Conservation (phyloP, 768 basidiomycete species). For the Hygrocybe punicea region DNA sequence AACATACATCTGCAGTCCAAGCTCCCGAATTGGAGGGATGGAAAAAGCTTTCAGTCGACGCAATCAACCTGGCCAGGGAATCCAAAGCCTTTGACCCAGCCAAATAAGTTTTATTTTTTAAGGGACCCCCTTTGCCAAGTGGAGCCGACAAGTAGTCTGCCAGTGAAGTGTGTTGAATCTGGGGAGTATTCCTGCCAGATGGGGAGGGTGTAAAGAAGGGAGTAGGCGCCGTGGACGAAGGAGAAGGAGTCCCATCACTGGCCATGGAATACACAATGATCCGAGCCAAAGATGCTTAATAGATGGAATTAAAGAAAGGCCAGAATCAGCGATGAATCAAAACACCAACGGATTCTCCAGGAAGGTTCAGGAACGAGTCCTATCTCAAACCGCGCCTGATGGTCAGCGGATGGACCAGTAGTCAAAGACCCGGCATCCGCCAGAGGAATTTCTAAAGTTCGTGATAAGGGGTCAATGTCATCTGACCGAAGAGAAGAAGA, state of each 20-base stretch:
- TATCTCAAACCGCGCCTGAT: slow-evolving; percentile 69
- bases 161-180: slow-evolving; percentile 42
- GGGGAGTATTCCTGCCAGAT: slow-evolving; percentile 60
- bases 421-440: slow-evolving; percentile 72
- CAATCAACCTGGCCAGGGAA: slow-evolving; percentile 78
- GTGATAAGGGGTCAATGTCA: slow-evolving; percentile 3
- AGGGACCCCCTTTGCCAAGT: slow-evolving; percentile 44
- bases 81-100: slow-evolving; percentile 84
- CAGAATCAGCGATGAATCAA: slow-evolving; percentile 2
- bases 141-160: slow-evolving; percentile 61
- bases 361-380: slow-evolving; percentile 64
- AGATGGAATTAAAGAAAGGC: slow-evolving; percentile 10
- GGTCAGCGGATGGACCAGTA: slow-evolving; percentile 74
- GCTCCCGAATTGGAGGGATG: slow-evolving; percentile 84
- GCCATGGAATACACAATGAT: slow-evolving; percentile 90
- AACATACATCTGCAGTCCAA: slow-evolving; percentile 68
- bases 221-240: slow-evolving; percentile 62
- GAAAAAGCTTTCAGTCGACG: slow-evolving; percentile 86
- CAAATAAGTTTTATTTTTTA: slow-evolving; percentile 56
- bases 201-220: slow-evolving; percentile 70
- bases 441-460: slow-evolving; percentile 59
- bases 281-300: slow-evolving; percentile 69
- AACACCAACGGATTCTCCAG: slow-evolving; percentile 66
- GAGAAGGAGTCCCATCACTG: slow-evolving; percentile 53
- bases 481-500: slow-evolving; percentile 6